Percentiles rank a stretch among this genome's conserved stretches.
Evolutionary conservation across 768 basidiomycete genomes (phyloP).

Genomic region (Polyporus arcularius): DNA sequence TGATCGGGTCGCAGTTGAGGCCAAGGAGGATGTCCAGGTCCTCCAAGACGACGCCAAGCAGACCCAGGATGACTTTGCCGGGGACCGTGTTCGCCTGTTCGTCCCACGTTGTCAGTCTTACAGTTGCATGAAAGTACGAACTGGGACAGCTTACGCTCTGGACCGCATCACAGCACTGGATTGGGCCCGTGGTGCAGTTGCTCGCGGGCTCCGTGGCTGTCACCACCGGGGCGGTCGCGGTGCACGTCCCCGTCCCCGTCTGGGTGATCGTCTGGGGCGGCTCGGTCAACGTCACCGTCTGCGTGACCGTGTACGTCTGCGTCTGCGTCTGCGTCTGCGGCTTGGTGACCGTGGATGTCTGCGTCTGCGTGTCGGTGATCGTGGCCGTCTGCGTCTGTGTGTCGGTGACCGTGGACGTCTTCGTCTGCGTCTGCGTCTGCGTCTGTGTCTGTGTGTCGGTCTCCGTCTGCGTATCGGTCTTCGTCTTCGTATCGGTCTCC

Average conservation of each 20-base stretch:
- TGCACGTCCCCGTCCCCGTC: background rate
- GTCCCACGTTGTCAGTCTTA: background rate
- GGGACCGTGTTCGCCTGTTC: background rate
- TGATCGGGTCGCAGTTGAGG: constrained; percentile 22
- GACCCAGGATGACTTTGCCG: constrained; percentile 8
- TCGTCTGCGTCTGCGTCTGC: background rate
- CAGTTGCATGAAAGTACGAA: background rate
- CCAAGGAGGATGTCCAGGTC: constrained; percentile 23
- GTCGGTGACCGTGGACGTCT: background rate
- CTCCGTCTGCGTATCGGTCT: too few relatives aligned
- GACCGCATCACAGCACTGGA: constrained; percentile 17
- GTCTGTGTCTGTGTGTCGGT: too few relatives aligned
- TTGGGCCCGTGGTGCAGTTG: constrained; percentile 16
- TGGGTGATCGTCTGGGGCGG: too few relatives aligned
- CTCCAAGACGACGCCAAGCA: constrained; percentile 20
- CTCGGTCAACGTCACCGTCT: background rate
- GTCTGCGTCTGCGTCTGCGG: background rate
- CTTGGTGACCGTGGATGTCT: background rate
- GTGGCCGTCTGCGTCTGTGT: background rate
- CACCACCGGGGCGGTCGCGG: background rate
- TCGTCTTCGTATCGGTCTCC: background rate
- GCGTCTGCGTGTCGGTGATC: background rate
- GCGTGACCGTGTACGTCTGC: background rate
- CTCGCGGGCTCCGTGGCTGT: background rate
- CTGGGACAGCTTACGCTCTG: background rate